These are phyloP conservation scores for Boechera retrofracta DNA, from an alignment of 345 rosid species.

Conservation along the genomic window DNA sequence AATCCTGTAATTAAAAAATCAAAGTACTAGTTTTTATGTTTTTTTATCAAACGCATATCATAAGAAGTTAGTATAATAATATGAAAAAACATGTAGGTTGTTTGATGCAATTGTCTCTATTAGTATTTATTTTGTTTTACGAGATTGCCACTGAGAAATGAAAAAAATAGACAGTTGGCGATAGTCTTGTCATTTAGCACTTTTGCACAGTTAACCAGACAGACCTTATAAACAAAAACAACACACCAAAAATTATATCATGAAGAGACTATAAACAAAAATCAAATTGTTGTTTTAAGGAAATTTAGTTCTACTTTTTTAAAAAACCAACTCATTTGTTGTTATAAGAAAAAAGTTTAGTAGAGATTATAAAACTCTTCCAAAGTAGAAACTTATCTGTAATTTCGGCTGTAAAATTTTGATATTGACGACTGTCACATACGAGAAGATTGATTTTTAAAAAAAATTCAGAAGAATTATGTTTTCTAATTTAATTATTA, in stretches of 20 bases:
- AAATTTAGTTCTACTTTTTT: no score
- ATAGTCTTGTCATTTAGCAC: slow-evolving; percentile 72
- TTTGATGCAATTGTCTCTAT: no score
- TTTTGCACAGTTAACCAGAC: slow-evolving; percentile 31
- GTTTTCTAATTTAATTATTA: neutral
- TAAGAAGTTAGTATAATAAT: no score
- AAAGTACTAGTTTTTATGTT: no score
- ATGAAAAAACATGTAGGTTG: no score
- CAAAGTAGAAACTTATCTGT: no score
- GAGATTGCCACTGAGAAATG: slow-evolving; percentile 46
- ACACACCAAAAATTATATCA: neutral
- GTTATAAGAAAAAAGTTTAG: neutral
- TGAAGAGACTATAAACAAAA: neutral
- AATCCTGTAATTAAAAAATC: no score
- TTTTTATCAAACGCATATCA: no score
- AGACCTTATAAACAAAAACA: neutral
- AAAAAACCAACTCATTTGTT: neutral
- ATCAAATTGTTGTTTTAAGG: neutral
- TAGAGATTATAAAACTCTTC: neutral
- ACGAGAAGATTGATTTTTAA: neutral
- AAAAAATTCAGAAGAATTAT: neutral
- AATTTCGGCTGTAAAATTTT: neutral
- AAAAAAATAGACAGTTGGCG: slow-evolving; percentile 52
- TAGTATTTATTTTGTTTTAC: slow-evolving; percentile 3
- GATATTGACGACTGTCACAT: neutral